Evolutionary conservation across 2,329 filamentous ascomycete species (phyloP).

Genomic region (Ophiostoma tasmaniense): DNA sequence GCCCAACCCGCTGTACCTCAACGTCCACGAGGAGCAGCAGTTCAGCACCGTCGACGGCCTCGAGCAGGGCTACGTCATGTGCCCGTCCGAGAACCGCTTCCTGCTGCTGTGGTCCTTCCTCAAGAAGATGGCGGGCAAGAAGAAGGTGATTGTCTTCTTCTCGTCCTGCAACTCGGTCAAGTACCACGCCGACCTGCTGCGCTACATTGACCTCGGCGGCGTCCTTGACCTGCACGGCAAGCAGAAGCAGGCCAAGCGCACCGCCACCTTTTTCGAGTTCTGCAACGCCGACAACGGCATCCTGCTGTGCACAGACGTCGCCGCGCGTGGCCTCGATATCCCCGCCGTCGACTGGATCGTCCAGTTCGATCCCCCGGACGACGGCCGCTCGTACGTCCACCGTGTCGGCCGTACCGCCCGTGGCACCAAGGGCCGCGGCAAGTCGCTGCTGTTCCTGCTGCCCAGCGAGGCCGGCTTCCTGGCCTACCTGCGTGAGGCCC

Average conservation of each 20-base stretch:
- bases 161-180: conserved; percentile 88
- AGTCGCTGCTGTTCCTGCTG: conserved; percentile 86
- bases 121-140: conserved; percentile 86
- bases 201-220: conserved; percentile 76
- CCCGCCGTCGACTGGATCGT: conserved; percentile 94
- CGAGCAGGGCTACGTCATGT: conserved; percentile 92
- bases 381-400: conserved; percentile 87
- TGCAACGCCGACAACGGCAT: conserved; percentile 68
- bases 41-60: conserved; percentile 87
- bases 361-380: conserved; percentile 90
- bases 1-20: conserved; percentile 89
- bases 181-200: conserved; percentile 90
- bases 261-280: conserved; percentile 97
- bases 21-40: conserved; percentile 71
- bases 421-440: conserved; percentile 73
- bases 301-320: conserved; percentile 92
- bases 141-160: conserved; percentile 97
- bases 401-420: conserved; percentile 90
- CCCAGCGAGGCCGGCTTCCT: conserved; percentile 90
- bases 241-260: conserved; percentile 92
- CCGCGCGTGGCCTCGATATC: conserved; percentile 87
- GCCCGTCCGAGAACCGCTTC: conserved; percentile 90
- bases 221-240: conserved; percentile 85
- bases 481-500: conserved; percentile 78
- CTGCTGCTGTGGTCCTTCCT: conserved; percentile 89